Evolutionary conservation across 108 stramenopile genomes (phyloP).

Genomic region (Thalassiosira profunda): DNA sequence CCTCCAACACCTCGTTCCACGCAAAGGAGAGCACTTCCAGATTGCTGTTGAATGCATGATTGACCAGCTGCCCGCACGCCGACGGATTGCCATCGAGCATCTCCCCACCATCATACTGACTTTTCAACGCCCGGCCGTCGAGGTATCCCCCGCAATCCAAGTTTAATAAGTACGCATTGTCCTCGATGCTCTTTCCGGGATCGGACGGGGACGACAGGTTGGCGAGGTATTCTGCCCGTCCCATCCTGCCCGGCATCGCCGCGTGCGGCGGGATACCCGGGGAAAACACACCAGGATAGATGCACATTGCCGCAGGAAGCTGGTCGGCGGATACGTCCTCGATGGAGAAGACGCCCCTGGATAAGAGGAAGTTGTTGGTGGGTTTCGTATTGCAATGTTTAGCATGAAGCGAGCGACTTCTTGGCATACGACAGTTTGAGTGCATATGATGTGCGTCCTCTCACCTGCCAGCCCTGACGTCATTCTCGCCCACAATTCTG

Average conservation of each 20-base stretch:
- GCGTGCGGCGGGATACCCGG: conserved; percentile 25
- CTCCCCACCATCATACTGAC: conserved; percentile 4
- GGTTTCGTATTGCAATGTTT: too few species aligned
- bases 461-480: too few species aligned
- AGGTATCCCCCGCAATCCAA: conserved; percentile 46
- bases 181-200: conserved; percentile 8
- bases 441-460: too few species aligned
- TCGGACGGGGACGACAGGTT: conserved; percentile 19
- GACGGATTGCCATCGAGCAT: conserved; percentile 45
- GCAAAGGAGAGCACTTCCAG: conserved; percentile 28
- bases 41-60: conserved; percentile 20
- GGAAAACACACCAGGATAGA: conserved; percentile 59
- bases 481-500: neutral
- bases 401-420: too few species aligned
- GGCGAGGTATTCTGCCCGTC: conserved; percentile 17
- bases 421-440: too few species aligned
- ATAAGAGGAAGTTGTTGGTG: too few species aligned
- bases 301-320: conserved; percentile 21
- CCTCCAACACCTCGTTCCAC: conserved; percentile 42
- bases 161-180: conserved; percentile 62
- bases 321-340: neutral
- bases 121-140: conserved; percentile 30
- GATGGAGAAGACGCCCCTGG: conserved; percentile 21
- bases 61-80: conserved; percentile 56
- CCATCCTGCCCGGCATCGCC: neutral